These are phyloP conservation scores for Didymella segeticola DNA, from an alignment of 2,329 filamentous ascomycete species.

Conservation along the genomic window DNA sequence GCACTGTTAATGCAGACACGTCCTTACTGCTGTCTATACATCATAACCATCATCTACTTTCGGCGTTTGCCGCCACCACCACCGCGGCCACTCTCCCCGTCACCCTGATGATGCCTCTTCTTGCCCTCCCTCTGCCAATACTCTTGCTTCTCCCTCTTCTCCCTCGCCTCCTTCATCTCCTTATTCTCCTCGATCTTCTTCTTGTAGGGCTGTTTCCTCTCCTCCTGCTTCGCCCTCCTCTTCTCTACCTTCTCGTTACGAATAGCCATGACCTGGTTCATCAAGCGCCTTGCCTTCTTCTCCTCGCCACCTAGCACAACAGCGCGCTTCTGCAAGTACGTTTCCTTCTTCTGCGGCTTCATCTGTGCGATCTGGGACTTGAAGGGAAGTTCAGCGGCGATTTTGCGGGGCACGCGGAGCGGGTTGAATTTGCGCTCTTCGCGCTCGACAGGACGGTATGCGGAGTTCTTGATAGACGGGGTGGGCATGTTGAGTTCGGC, in stretches of 20 bases:
- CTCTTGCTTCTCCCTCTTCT: conserved; percentile 91
- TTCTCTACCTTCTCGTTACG: conserved; percentile 90
- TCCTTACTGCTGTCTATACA: background rate
- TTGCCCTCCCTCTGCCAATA: conserved; percentile 92
- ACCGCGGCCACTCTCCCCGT: conserved; percentile 54
- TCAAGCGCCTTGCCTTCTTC: conserved; percentile 82
- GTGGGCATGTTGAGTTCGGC: conserved; percentile 76
- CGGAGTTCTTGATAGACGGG: conserved; percentile 81
- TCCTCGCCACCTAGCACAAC: conserved; percentile 87
- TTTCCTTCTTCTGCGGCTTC: conserved; percentile 78
- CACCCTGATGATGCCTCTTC: conserved; percentile 68
- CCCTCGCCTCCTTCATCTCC: conserved; percentile 84
- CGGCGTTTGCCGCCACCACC: conserved; percentile 44
- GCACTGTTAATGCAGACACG: background rate
- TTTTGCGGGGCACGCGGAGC: conserved; percentile 75
- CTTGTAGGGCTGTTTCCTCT: conserved; percentile 78
- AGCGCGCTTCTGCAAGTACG: conserved; percentile 94
- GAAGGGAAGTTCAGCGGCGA: conserved; percentile 87
- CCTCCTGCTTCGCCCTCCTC: conserved; percentile 84
- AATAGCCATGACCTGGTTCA: conserved; percentile 92
- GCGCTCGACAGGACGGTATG: conserved; percentile 72
- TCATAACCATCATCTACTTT: conserved; percentile 24
- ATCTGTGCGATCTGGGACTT: conserved; percentile 87
- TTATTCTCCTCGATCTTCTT: conserved; percentile 81
- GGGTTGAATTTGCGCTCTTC: conserved; percentile 61